Evolutionary conservation across 2,329 filamentous ascomycete species (phyloP).

Genomic region (Fonsecaea erecta): DNA sequence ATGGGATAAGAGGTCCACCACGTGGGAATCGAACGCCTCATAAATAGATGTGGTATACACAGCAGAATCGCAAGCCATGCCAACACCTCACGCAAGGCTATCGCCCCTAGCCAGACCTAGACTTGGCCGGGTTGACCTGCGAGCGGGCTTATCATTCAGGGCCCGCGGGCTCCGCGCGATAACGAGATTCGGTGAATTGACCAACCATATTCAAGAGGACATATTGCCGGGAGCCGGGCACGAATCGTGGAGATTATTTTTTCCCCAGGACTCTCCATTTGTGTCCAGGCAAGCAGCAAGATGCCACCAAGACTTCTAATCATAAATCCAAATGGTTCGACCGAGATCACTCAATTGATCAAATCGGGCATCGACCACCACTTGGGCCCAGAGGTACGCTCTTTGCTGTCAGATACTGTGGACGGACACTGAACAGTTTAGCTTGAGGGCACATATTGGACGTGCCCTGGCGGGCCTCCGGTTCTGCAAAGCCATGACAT

Average conservation of each 20-base stretch:
- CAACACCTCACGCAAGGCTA: slow-evolving; percentile 1
- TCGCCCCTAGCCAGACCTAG: not conserved
- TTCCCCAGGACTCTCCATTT: not conserved
- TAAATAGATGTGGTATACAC: not conserved
- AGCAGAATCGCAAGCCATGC: not conserved
- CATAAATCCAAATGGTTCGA: slow-evolving; percentile 15
- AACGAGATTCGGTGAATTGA: not conserved
- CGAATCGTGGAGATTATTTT: not conserved
- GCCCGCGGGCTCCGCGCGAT: slow-evolving; percentile 8
- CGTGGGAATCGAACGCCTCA: slow-evolving; percentile 1
- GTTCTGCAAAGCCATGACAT: slow-evolving; percentile 15
- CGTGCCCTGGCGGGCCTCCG: slow-evolving; percentile 13
- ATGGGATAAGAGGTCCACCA: not conserved
- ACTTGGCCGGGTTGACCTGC: not conserved
- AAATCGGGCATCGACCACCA: slow-evolving; percentile 6
- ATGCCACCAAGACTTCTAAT: not conserved
- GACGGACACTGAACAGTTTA: slow-evolving; percentile 5
- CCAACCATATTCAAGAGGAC: not conserved
- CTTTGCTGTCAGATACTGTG: not conserved
- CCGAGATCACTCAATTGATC: slow-evolving; percentile 9
- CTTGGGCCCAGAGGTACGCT: not conserved
- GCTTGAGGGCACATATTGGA: slow-evolving; percentile 24
- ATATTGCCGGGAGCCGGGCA: not conserved
- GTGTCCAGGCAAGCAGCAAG: not conserved
- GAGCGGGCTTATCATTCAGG: slow-evolving; percentile 15